Base-by-base conservation (phyloP, 179 eudicot genomes). In the Kewa caespitosa region DNA sequence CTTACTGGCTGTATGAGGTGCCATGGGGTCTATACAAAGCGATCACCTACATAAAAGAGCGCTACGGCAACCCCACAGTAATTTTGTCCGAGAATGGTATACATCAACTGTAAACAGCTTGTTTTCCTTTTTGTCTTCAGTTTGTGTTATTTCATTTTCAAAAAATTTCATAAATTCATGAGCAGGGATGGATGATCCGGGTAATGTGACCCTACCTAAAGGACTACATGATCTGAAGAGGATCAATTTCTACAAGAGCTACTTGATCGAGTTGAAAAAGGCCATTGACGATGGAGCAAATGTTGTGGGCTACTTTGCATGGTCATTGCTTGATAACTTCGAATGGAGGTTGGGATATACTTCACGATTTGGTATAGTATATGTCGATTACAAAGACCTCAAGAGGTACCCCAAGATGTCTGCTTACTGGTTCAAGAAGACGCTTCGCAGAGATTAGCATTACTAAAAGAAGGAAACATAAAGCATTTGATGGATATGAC, bases 1-100 rank as follows among this genome's bases (percentile, higher is more conserved):
- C 98, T 2, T 39, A 83, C 57, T 94, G 97, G 98, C 91, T 94
- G 32, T 92, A 92, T 83, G 90, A 87, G 74, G 98, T 94, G 25
- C 97, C 98, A 48, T 92, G 94, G 96, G 98, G 98, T 65, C 75
- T 94, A 6, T 87, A 90, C 84, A 94, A 94, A 83, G 92, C 96
- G 4, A 80, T 94, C 14, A 87, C 76, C 46, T 92, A 94, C 72
- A 81, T 94, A 0, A 92, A 94, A 83, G 90, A 94, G 77, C 85
- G 52, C 13, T 94, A 94, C 74, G 92, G 91, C 33, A 94, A 94
- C 82, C 97, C 98, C 25, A 79, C 85, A 1, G 74, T 93, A 27
- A 86, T 93, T 78, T 67, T 93, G 73, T 81, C 98, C 18, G 98
- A 94, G 74, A 94, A 94, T 70, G 98, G 98, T 94, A 81, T 65